Evolutionary conservation across 139 green algal genomes (phyloP), one percentile per base, ranked within the genome.

Genomic region (Coelastrella sp.): DNA sequence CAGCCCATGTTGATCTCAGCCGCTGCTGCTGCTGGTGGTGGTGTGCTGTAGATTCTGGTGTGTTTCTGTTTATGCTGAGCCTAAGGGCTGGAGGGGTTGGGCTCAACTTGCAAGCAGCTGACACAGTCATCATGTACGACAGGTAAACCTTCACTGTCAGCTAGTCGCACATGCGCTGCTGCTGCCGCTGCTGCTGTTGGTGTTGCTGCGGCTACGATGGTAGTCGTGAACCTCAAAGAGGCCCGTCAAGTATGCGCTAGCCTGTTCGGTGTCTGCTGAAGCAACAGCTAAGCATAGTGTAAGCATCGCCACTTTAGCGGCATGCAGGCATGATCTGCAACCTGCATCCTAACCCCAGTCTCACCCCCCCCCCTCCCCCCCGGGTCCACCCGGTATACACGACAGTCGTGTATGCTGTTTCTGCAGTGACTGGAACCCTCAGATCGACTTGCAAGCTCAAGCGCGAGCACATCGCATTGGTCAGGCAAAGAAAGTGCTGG

Each of bases 401-500:
- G n/a, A n/a, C n/a, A n/a, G n/a, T n/a, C n/a, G n/a, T n/a, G n/a
- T n/a, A n/a, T n/a, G n/a, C n/a, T n/a, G n/a, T n/a, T n/a, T 17
- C 65, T 78, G 64, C 82, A 88, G 66, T 81, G 94, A 96, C 88
- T 95, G 92, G 91, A 97, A 97, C 92, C 94, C 94, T 11, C 93
- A 94, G 92, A 90, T 92, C 22, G 91, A 94, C 87, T 80, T 93
- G 47, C 91, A 99, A 92, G 97, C 98, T 11, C 98, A 99, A 95
- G 98, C 98, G 5, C 94, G 98, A 17, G 98, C 96, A 66, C 97
- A 99, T 92, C 97, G 98, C 92, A 99, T 99, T 83, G 98, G 98
- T 7, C 95, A 97, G 91, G 84, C 84, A 4, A 93, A 92, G 13
- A 91, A 99, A 64, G 88, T 94, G 87, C 80, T 96, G 75, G 96